Base-by-base conservation (phyloP, 164 flowering plant species). In the Chloranthus sessilifolius region DNA sequence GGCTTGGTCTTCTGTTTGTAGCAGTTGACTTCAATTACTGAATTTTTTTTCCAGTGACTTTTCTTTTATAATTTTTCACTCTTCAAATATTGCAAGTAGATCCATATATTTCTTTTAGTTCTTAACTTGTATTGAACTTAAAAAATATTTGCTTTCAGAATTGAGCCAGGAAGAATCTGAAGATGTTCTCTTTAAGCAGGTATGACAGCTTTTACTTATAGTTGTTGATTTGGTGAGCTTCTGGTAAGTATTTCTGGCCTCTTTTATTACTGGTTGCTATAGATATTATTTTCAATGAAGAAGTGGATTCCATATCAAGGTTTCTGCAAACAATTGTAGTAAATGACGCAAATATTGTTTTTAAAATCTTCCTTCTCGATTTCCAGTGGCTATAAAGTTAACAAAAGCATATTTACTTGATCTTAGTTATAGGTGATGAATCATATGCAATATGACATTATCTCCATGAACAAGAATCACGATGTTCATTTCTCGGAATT, bases 131-230 rank as follows among this genome's bases (percentile, higher is more conserved):
- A 50, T 27, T 50, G 38, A 10, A 48, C 42, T 51, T 24, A 40
- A 22, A 37, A 31, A 16, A 21, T 35, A 15, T 56, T 52, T 56
- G 33, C 8, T 71, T 65, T 44, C 83, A 90, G 98, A 79, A 53
- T 60, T 90, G 68, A 84, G 80, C 55, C 61, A 67, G 52, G 95
- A 90, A 54, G 95, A 90, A 69, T 53, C 75, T 9, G 83, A 87
- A 68, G 95, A 87, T 61, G 89, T 87, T 36, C 74, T 55, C 25
- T 85, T 90, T 51, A 90, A 90, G 77, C 95, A 75, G 95, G 98
- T 90, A 78, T 40, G 20, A 25, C 37, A 21, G 21, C 20, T 38
- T 11, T 50, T 25, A 3, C 29, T 19, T 19, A 50, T 17, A 23
- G 2, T 30, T 29, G 3, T 21, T 26, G 11, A n/a, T 40, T 38